These are phyloP conservation scores for Annulohypoxylon truncatum DNA, from an alignment of 2,329 filamentous ascomycete genomes.

Conservation along the genomic window DNA sequence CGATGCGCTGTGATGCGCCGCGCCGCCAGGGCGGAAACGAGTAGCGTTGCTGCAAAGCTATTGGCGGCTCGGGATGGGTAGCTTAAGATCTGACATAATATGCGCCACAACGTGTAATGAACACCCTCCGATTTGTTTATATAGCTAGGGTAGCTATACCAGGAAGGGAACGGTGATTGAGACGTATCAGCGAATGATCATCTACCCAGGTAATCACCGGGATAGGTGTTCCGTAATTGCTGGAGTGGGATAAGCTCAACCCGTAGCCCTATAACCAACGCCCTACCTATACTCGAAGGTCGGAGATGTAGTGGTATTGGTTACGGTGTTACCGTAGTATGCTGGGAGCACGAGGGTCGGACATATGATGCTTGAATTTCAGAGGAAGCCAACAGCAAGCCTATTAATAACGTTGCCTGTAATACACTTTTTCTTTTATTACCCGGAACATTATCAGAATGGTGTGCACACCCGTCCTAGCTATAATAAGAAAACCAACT, in stretches of 20 bases:
- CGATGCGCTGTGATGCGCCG: constrained; percentile 24
- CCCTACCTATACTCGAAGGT: neutral
- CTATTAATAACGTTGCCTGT: constrained; percentile 28
- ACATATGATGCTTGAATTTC: constrained; percentile 14
- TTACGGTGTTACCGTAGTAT: neutral
- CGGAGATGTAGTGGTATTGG: neutral
- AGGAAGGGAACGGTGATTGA: neutral
- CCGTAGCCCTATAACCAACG: neutral
- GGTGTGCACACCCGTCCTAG: constrained; percentile 29
- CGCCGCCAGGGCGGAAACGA: constrained; percentile 38
- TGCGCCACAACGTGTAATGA: constrained; percentile 26
- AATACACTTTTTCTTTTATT: constrained; percentile 23
- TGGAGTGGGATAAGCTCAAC: neutral
- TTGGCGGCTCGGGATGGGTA: constrained; percentile 32
- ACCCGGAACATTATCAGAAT: constrained; percentile 13
- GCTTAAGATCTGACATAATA: constrained; percentile 42
- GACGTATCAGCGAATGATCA: neutral
- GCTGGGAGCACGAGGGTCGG: constrained; percentile 9
- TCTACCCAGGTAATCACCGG: constrained; percentile 11
- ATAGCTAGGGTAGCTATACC: constrained; percentile 5
- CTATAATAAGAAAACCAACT: constrained; percentile 23
- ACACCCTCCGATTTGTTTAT: constrained; percentile 8
- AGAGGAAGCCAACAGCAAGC: constrained; percentile 9
- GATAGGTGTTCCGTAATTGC: neutral
- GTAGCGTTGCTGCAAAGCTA: constrained; percentile 21